A percentile compares a stretch with the other conserved stretches of the same genome.
Conservation (phyloP, 2,329 filamentous ascomycete genomes). For the Trichophyton benhamiae region DNA sequence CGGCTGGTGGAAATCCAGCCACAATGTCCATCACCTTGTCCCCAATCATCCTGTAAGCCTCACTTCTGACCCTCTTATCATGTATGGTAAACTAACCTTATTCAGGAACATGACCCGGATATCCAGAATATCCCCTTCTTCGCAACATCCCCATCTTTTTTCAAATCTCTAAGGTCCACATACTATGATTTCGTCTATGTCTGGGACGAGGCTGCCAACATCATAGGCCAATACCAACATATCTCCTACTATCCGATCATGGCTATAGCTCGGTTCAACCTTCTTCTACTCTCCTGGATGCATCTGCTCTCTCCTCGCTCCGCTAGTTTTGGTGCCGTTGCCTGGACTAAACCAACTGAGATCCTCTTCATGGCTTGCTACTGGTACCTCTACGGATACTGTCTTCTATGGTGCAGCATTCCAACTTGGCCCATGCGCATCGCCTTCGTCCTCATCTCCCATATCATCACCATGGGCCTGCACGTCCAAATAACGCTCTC, state of each 20-base stretch:
- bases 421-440: constrained; percentile 57
- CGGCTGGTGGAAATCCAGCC: constrained; percentile 93
- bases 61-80: neutral
- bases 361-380: constrained; percentile 64
- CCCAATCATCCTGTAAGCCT: constrained; percentile 62
- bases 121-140: constrained; percentile 86
- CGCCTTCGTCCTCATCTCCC: constrained; percentile 64
- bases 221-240: constrained; percentile 59
- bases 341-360: constrained; percentile 73
- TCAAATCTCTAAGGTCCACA: constrained; percentile 58
- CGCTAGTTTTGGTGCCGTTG: constrained; percentile 60
- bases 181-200: constrained; percentile 72
- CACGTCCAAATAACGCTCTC: constrained; percentile 85
- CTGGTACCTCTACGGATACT: constrained; percentile 76
- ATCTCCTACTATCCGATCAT: constrained; percentile 76
- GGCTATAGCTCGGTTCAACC: constrained; percentile 70
- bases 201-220: constrained; percentile 59
- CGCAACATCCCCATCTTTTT: constrained; percentile 68
- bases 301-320: constrained; percentile 59
- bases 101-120: constrained; percentile 74
- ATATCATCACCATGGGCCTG: constrained; percentile 66
- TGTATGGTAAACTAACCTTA: neutral
- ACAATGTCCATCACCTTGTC: constrained; percentile 94
- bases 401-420: constrained; percentile 59
- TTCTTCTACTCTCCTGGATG: constrained; percentile 69